Percentiles rank a stretch among this genome's conserved stretches.
phyloP scores from a whole-genome alignment of 176 grass and related monocot genomes.

The Zoysia pacifica region DNA sequence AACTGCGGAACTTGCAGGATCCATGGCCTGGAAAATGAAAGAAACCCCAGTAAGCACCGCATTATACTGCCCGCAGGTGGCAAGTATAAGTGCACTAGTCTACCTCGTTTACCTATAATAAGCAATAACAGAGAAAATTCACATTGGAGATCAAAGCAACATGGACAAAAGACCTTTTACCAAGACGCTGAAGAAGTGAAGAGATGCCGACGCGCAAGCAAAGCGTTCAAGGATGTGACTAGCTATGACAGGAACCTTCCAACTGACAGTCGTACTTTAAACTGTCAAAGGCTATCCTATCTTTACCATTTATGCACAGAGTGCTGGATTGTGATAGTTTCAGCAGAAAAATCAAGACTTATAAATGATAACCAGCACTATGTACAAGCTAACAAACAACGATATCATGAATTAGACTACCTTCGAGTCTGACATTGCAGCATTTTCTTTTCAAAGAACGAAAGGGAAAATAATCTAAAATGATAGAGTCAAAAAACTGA shows the following conservation, averaged over 20 bases:
- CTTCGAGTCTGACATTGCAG: background rate
- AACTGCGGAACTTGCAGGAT: conserved; percentile 64
- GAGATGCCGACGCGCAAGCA: background rate
- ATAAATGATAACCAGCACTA: background rate
- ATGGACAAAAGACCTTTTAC: background rate
- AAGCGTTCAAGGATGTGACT: conserved; percentile 1
- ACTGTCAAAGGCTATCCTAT: background rate
- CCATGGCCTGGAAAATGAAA: conserved; percentile 55
- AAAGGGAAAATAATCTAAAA: background rate
- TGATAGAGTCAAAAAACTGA: background rate
- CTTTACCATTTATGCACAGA: background rate
- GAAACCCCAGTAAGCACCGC: background rate
- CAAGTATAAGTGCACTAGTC: background rate
- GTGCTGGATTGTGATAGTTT: background rate
- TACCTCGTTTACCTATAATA: background rate
- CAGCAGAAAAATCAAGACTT: background rate
- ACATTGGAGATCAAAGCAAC: conserved; percentile 1
- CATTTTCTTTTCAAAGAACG: background rate
- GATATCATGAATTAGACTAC: background rate
- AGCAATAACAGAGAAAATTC: background rate
- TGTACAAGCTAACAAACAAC: background rate
- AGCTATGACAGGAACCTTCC: conserved; percentile 5
- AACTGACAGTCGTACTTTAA: background rate
- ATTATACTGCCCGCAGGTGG: no score
- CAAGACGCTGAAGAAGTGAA: background rate